Evolutionary conservation across 208 protist genomes (phyloP).

Genomic region (Kentomonas sorsogonicus): DNA sequence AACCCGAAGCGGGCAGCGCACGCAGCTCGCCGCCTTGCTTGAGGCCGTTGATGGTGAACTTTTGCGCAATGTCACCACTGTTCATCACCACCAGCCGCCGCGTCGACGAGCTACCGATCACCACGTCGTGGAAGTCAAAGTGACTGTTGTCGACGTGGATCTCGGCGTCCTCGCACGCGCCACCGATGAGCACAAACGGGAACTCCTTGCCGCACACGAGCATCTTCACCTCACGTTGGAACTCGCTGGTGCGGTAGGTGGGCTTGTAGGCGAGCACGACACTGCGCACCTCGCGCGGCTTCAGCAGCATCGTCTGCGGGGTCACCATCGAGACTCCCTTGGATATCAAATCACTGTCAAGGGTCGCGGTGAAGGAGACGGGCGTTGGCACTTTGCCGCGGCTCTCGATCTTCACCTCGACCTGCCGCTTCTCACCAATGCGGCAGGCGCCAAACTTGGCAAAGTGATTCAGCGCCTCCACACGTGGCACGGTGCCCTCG

Average conservation of each 20-base stretch:
- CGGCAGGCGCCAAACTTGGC: constrained; percentile 83
- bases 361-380: constrained; percentile 66
- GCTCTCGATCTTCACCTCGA: constrained; percentile 83
- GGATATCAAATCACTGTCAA: constrained; percentile 51
- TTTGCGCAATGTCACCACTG: constrained; percentile 92
- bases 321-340: constrained; percentile 64
- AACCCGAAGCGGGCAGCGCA: constrained; percentile 75
- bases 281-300: constrained; percentile 66
- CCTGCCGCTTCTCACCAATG: constrained; percentile 62
- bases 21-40: constrained; percentile 57
- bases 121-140: constrained; percentile 91
- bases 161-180: constrained; percentile 92
- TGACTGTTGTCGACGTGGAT: constrained; percentile 89
- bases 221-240: constrained; percentile 86
- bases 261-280: constrained; percentile 82
- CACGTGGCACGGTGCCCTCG: constrained; percentile 84
- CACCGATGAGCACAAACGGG: constrained; percentile 84
- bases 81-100: constrained; percentile 91
- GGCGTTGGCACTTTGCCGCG: constrained; percentile 68
- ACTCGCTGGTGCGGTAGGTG: constrained; percentile 77
- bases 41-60: constrained; percentile 81
- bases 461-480: constrained; percentile 83
- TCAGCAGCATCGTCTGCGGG: constrained; percentile 50
- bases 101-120: constrained; percentile 67
- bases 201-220: constrained; percentile 79